phyloP scores from a whole-genome alignment of 768 basidiomycete species.

The Mycena pura region DNA sequence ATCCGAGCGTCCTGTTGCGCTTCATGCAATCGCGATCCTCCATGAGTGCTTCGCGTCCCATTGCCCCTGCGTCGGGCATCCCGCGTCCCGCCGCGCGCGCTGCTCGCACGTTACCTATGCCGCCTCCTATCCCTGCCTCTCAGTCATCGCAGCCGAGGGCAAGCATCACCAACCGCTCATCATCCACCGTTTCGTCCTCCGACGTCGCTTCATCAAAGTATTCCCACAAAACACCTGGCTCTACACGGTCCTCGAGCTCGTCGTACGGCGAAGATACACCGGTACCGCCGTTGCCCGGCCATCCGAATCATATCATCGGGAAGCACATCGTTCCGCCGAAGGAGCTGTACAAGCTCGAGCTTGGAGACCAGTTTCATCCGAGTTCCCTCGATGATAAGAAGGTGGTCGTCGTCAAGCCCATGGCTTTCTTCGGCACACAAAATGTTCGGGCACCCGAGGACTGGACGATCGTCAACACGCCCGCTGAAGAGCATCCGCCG shows the following conservation, averaged over 20 bases:
- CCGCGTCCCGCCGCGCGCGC: slow-evolving; percentile 15
- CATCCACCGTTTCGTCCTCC: slow-evolving; percentile 67
- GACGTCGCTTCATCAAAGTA: slow-evolving; percentile 61
- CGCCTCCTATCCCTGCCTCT: slow-evolving; percentile 24
- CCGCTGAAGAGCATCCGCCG: slow-evolving; percentile 38
- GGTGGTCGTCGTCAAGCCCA: slow-evolving; percentile 4
- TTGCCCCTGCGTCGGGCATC: slow-evolving; percentile 14
- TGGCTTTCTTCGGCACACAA: slow-evolving; percentile 14
- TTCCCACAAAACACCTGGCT: slow-evolving; percentile 53
- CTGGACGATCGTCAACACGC: slow-evolving; percentile 43
- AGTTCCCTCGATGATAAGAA: slow-evolving; percentile 20
- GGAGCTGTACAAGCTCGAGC: slow-evolving; percentile 54
- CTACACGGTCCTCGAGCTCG: slow-evolving; percentile 61
- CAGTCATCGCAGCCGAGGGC: slow-evolving; percentile 41
- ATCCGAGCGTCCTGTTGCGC: slow-evolving; percentile 24
- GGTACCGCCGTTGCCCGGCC: slow-evolving; percentile 37
- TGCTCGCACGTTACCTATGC: slow-evolving; percentile 18
- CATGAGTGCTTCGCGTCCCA: slow-evolving; percentile 20
- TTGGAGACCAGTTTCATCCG: slow-evolving; percentile 24
- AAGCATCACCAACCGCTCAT: slow-evolving; percentile 60
- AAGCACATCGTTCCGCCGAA: slow-evolving; percentile 63
- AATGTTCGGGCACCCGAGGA: slow-evolving; percentile 32
- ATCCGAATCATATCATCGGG: slow-evolving; percentile 30
- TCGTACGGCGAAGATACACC: slow-evolving; percentile 53
- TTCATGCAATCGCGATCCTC: slow-evolving; percentile 34